A percentile compares a stretch with the other conserved stretches of the same genome.
phyloP scores from a whole-genome alignment of 2,329 filamentous ascomycete genomes.

The Ceratocystis smalleyi region DNA sequence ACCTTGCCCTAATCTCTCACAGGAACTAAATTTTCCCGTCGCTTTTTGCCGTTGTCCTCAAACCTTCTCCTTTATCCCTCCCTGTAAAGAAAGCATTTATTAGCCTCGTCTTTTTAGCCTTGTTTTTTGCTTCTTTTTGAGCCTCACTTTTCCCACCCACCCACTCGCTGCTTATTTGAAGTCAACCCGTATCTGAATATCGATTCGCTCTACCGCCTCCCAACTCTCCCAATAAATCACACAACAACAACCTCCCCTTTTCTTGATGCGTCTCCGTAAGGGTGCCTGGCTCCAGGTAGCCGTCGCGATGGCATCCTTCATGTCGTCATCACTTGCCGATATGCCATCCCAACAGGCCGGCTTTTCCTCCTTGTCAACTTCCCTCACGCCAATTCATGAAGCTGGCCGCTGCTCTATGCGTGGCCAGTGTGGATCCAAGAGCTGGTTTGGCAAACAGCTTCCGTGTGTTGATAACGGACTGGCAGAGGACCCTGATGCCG shows the following conservation, averaged over 20 bases:
- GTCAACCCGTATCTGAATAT: background rate
- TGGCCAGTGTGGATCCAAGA: constrained; percentile 80
- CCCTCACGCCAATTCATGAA: constrained; percentile 53
- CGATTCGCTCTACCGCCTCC: background rate
- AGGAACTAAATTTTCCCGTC: background rate
- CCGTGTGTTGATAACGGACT: constrained; percentile 85
- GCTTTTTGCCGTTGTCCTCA: background rate
- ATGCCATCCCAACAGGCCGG: constrained; percentile 11
- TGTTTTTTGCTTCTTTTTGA: background rate
- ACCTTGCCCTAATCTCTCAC: background rate
- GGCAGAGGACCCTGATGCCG: constrained; percentile 57
- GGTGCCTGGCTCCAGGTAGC: constrained; percentile 2
- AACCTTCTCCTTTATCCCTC: background rate
- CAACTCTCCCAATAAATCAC: too few species aligned
- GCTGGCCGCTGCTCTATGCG: constrained; percentile 78
- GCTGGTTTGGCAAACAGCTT: constrained; percentile 75
- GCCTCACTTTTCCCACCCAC: background rate
- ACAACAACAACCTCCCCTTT: background rate
- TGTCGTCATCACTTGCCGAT: constrained; percentile 16
- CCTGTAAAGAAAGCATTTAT: background rate
- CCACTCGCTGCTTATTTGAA: background rate
- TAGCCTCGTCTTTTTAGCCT: background rate
- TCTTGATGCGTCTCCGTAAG: background rate
- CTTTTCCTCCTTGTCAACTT: constrained; percentile 5
- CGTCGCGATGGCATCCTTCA: background rate